phyloP scores from a whole-genome alignment of 805 yeast species.

The Yamadazyma sp. region DNA sequence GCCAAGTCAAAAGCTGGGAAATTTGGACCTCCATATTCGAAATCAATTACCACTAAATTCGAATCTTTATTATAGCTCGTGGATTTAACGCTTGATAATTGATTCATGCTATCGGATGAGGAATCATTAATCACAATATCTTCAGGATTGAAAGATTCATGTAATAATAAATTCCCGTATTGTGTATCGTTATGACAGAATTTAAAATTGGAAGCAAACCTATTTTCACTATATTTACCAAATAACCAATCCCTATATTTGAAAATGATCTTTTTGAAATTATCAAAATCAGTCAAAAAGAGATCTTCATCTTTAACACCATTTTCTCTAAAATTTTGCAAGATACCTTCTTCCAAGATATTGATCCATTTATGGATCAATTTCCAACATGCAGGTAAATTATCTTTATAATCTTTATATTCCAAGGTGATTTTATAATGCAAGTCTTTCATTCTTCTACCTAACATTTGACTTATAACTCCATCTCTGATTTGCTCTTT shows the following conservation, averaged over 20 bases:
- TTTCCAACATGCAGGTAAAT: slow-evolving; percentile 69
- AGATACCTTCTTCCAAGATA: slow-evolving; percentile 41
- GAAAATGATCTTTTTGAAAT: slow-evolving; percentile 47
- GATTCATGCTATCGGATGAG: slow-evolving; percentile 2
- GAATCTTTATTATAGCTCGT: slow-evolving; percentile 33
- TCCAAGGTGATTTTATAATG: slow-evolving; percentile 75
- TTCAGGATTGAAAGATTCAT: slow-evolving; percentile 50
- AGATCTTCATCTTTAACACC: slow-evolving; percentile 30
- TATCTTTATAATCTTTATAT: slow-evolving; percentile 45
- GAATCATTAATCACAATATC: slow-evolving; percentile 24
- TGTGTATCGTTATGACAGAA: slow-evolving; percentile 98
- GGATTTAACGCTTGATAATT: slow-evolving; percentile 17
- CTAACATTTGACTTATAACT: slow-evolving; percentile 76
- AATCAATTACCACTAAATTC: slow-evolving; percentile 88
- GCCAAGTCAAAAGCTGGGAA: slow-evolving; percentile 86
- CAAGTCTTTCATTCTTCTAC: slow-evolving; percentile 93
- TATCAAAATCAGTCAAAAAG: slow-evolving; percentile 45
- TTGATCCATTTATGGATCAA: slow-evolving; percentile 70
- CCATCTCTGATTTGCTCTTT: slow-evolving; percentile 72
- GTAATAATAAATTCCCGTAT: slow-evolving; percentile 83
- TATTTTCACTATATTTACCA: slow-evolving; percentile 42
- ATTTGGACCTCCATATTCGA: slow-evolving; percentile 92
- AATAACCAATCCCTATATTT: slow-evolving; percentile 65
- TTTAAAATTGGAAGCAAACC: slow-evolving; percentile 50
- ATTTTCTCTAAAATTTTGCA: slow-evolving; percentile 27